Conservation (phyloP, 1,284 basidiomycete genomes). For the Singerocomus inundabilis region DNA sequence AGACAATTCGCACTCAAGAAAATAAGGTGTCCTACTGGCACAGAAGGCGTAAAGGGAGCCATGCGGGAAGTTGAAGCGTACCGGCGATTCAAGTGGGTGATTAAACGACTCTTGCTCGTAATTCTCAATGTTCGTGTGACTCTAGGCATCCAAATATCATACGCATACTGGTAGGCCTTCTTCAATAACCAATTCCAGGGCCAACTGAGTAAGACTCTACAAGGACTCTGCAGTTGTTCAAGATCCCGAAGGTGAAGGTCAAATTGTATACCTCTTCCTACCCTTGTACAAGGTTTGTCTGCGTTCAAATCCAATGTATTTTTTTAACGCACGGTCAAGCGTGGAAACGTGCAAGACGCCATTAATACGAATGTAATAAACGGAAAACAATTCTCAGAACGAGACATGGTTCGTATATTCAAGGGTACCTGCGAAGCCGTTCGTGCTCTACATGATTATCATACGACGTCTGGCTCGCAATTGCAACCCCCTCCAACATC, state of each 20-base stretch:
- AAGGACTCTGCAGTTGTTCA: constrained; percentile 94
- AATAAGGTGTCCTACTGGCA: constrained; percentile 82
- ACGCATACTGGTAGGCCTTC: constrained; percentile 64
- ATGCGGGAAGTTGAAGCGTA: constrained; percentile 93
- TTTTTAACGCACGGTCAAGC: constrained; percentile 40
- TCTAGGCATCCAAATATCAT: constrained; percentile 85
- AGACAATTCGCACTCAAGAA: constrained; percentile 93
- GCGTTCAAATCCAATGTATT: not conserved
- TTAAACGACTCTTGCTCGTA: not conserved
- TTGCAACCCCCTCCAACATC: constrained; percentile 28
- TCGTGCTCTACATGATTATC: constrained; percentile 90
- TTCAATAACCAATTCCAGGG: not conserved
- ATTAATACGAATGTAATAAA: constrained; percentile 88
- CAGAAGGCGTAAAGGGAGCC: constrained; percentile 78
- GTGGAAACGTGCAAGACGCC: constrained; percentile 92
- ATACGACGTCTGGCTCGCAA: constrained; percentile 43
- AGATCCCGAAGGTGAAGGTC: constrained; percentile 89
- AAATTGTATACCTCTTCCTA: constrained; percentile 92
- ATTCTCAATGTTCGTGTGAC: constrained; percentile 3
- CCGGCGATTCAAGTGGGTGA: constrained; percentile 79
- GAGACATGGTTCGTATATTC: constrained; percentile 86
- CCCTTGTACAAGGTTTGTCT: constrained; percentile 76
- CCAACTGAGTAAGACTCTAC: not conserved
- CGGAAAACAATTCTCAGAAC: constrained; percentile 82
- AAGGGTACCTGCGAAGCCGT: constrained; percentile 93